Conservation (phyloP, 2,329 filamentous ascomycete genomes). For the Talaromyces sp. region DNA sequence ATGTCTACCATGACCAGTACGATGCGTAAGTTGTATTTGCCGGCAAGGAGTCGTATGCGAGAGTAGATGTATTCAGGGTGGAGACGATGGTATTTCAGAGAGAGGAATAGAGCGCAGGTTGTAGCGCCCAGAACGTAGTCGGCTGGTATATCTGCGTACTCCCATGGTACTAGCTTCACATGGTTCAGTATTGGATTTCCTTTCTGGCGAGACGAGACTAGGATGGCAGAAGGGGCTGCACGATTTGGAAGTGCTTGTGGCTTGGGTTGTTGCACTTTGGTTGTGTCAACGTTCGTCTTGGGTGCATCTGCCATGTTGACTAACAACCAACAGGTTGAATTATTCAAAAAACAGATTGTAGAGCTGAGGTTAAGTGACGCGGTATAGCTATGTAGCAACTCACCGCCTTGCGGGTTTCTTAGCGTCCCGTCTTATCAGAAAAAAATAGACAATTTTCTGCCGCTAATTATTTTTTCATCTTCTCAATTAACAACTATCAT, state of each 20-base stretch:
- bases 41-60: conserved; percentile 76
- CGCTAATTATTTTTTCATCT: conserved; percentile 26
- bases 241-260: conserved; percentile 74
- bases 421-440: conserved; percentile 11
- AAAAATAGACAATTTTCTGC: conserved; percentile 26
- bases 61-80: conserved; percentile 98
- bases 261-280: conserved; percentile 75
- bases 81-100: conserved; percentile 92
- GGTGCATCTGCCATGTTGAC: not conserved
- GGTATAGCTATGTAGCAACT: not conserved
- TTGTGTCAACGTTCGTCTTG: conserved; percentile 8
- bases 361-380: not conserved
- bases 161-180: conserved; percentile 81
- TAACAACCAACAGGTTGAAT: not conserved
- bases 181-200: conserved; percentile 87
- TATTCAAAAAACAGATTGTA: no score
- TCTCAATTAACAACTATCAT: not conserved
- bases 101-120: conserved; percentile 87
- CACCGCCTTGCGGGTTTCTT: conserved; percentile 19
- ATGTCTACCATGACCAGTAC: conserved; percentile 92
- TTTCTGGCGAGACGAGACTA: conserved; percentile 88
- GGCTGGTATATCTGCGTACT: conserved; percentile 93
- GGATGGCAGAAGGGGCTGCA: conserved; percentile 66
- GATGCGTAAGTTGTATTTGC: conserved; percentile 80
- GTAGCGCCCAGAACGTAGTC: conserved; percentile 86